Evolutionary conservation across 495 filamentous ascomycete genomes (phyloP).

Genomic region (Zalerion maritima): DNA sequence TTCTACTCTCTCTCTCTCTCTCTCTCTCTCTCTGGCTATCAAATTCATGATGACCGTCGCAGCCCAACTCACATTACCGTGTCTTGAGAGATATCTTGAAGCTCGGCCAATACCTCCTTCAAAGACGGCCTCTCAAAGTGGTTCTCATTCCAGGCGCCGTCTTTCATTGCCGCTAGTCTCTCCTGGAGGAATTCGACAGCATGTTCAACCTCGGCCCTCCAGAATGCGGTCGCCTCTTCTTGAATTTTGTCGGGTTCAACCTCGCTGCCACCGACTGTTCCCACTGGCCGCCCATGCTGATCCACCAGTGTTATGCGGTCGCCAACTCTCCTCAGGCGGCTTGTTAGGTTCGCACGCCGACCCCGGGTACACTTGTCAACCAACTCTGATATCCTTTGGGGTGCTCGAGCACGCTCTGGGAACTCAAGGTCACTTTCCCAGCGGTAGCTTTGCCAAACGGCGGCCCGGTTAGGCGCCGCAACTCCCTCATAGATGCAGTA

Average conservation of each 20-base stretch:
- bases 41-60: no score
- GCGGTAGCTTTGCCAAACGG: conserved; percentile 33
- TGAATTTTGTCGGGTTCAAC: conserved; percentile 17
- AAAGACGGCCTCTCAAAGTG: conserved; percentile 24
- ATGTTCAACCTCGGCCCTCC: conserved; percentile 23
- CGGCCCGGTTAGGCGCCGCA: conserved; percentile 28
- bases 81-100: no score
- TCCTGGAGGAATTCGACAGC: conserved; percentile 23
- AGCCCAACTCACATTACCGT: no score
- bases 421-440: conserved; percentile 34
- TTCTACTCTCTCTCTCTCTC: no score
- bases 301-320: conserved; percentile 23
- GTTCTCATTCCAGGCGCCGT: conserved; percentile 27
- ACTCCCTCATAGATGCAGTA: conserved; percentile 40
- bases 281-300: conserved; percentile 3
- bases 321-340: conserved; percentile 19
- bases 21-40: no score
- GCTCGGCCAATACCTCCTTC: conserved; percentile 16
- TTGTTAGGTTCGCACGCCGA: conserved; percentile 20
- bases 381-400: conserved; percentile 19
- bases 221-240: conserved; percentile 21
- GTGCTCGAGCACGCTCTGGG: conserved; percentile 24
- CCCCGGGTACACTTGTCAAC: conserved; percentile 31
- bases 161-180: conserved; percentile 14
- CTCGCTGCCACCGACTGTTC: conserved; percentile 5